Base-by-base conservation (phyloP, 2,329 filamentous ascomycete species). In the Xylaria digitata region DNA sequence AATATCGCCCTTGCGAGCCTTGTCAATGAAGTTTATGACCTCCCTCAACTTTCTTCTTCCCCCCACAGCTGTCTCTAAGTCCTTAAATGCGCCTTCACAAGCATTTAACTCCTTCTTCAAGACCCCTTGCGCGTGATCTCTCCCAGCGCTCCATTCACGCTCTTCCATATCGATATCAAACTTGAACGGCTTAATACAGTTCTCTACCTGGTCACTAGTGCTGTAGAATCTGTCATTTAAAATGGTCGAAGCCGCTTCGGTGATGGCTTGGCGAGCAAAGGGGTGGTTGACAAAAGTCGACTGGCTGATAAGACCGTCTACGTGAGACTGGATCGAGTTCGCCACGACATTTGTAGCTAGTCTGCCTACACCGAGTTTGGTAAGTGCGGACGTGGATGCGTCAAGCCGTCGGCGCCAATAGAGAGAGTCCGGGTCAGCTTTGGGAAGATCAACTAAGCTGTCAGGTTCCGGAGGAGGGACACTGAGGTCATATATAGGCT, bases 161-260 rank as follows among this genome's bases (percentile, higher is more conserved):
- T 94, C 92, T 75, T 97, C 93, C 50, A 99, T 90, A 74, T 99
- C 96, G 65, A 99, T 97, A 69, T 97, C 94, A 73, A 95, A 98
- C 78, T 99, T 99, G 84, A 95, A 99, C 0, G 96, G 96, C 80
- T 99, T 99, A 80, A 99, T 96, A 77, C 95, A 99, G 77, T 98
- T 98, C 79, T 99, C 96, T 0, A 99, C 92, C 80, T 98, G 96
- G 75, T 99, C 96, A 70, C 92, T 96, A 0, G 96, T 99, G 80
- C 95, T 96, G 81, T 97, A 98, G 70, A 97, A 97, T 15, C 95
- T 87, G 75, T 99, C 96, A 71, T 96, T 96, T 13, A 99, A 82
- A 60, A 99, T 98, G 30, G 89, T 91, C 0, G 93, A 92, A 1
- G 94, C 93, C 0, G 96, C 94, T 73, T 97, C 94, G 54, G 89